phyloP scores from a whole-genome alignment of 2,329 filamentous ascomycete genomes.

The Fusarium mangiferae region DNA sequence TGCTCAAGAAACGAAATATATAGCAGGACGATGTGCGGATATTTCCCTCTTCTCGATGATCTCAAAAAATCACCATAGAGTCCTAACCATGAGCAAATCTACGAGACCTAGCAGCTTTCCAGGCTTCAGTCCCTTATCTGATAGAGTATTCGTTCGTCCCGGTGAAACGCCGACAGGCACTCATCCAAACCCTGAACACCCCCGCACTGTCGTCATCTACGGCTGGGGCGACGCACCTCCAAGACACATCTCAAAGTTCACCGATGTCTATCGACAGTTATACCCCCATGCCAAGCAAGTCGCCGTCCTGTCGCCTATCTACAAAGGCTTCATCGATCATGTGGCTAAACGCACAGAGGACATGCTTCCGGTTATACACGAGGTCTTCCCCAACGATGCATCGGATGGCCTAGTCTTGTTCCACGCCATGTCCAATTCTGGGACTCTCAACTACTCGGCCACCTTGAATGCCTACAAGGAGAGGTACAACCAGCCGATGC shows the following conservation, averaged over 20 bases:
- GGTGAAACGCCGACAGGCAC: neutral
- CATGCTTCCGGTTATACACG: neutral
- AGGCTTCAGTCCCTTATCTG: neutral
- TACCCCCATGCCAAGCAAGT: neutral
- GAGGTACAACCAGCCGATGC: neutral
- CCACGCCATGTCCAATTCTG: slow-evolving; percentile 3
- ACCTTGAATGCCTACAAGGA: slow-evolving; percentile 10
- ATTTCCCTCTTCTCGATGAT: too few relatives aligned
- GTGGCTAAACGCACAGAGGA: neutral
- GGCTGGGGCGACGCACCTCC: slow-evolving; percentile 15
- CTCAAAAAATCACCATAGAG: neutral
- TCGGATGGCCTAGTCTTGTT: neutral
- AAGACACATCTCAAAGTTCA: slow-evolving; percentile 2
- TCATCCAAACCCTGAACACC: neutral
- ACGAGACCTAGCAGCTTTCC: accelerated
- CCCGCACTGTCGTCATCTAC: neutral
- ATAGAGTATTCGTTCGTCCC: neutral
- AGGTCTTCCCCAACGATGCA: neutral
- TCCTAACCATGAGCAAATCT: neutral
- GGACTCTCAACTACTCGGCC: neutral
- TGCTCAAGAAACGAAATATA: neutral
- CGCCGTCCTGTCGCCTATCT: neutral
- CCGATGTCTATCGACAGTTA: neutral
- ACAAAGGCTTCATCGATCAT: neutral
- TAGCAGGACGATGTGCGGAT: accelerated